A percentile compares a stretch with the other conserved stretches of the same genome.
Evolutionary conservation across 345 rosid genomes (phyloP).

Genomic region (Ceriops zippeliana): DNA sequence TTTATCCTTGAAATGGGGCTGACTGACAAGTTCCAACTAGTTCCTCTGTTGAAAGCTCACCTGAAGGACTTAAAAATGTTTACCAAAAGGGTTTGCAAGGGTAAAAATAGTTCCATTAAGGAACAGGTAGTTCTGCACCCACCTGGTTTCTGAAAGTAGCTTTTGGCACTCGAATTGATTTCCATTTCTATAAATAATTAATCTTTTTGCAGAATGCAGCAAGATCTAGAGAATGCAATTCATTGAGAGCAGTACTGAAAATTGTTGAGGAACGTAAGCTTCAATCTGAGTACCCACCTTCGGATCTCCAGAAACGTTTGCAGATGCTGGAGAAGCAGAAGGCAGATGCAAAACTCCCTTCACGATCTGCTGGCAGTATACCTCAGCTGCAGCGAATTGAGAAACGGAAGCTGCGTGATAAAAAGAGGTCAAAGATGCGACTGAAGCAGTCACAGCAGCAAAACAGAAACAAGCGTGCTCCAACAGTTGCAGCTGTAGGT

Average conservation of each 20-base stretch:
- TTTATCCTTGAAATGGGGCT: slow-evolving; percentile 62
- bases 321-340: slow-evolving; percentile 25
- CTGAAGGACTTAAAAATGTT: slow-evolving; percentile 34
- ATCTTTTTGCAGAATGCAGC: slow-evolving; percentile 50
- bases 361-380: slow-evolving; percentile 9
- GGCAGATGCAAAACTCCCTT: slow-evolving; percentile 11
- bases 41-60: slow-evolving; percentile 46
- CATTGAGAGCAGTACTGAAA: slow-evolving; percentile 53
- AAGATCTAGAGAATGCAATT: slow-evolving; percentile 47
- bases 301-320: slow-evolving; percentile 27
- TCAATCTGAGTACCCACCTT: slow-evolving; percentile 40
- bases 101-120: slow-evolving; percentile 42
- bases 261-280: slow-evolving; percentile 57
- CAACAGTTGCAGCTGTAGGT: slow-evolving; percentile 18
- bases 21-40: slow-evolving; percentile 49
- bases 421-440: slow-evolving; percentile 3
- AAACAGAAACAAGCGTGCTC: slow-evolving; percentile 40
- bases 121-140: slow-evolving; percentile 39
- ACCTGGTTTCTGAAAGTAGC: slow-evolving; percentile 7
- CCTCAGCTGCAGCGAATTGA: slow-evolving; percentile 12
- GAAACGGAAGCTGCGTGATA: neutral
- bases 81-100: slow-evolving; percentile 31
- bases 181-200: neutral
- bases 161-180: neutral
- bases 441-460: slow-evolving; percentile 22